phyloP scores from a whole-genome alignment of 2,329 filamentous ascomycete species.

The Elsinoe fawcettii region DNA sequence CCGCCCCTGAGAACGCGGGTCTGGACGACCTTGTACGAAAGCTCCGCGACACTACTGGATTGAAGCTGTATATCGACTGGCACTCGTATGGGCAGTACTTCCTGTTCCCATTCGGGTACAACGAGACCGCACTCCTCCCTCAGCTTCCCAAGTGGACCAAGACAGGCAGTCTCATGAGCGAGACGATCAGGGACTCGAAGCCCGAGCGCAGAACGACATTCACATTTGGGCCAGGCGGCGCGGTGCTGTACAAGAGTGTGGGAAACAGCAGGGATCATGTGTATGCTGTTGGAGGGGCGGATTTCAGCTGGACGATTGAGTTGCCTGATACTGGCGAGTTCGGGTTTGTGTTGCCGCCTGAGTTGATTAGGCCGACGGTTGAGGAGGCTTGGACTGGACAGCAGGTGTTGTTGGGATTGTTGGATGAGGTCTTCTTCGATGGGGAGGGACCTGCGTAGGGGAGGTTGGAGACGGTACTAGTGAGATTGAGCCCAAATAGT shows the following conservation, averaged over 20 bases:
- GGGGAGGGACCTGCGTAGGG: neutral
- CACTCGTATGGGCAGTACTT: constrained; percentile 10
- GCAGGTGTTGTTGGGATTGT: constrained; percentile 9
- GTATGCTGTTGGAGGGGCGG: neutral
- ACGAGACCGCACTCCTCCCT: constrained; percentile 4
- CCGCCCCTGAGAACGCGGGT: neutral
- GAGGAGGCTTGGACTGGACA: constrained; percentile 7
- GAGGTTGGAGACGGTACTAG: too few relatives aligned
- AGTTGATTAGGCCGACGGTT: constrained; percentile 5
- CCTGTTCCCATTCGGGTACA: constrained; percentile 9
- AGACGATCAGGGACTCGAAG: constrained; percentile 7
- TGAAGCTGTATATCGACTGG: constrained; percentile 38
- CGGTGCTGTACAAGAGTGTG: constrained; percentile 12
- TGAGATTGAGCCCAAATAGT: too few relatives aligned
- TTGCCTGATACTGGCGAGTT: constrained; percentile 5
- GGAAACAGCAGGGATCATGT: constrained; percentile 9
- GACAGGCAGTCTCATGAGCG: constrained; percentile 3
- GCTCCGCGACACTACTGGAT: constrained; percentile 16
- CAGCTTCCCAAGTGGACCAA: constrained; percentile 5
- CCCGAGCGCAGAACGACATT: neutral
- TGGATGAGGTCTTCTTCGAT: constrained; percentile 12
- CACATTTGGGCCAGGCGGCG: neutral
- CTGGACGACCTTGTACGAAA: neutral
- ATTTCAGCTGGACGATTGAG: constrained; percentile 9
- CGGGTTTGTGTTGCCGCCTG: constrained; percentile 7